Percentiles rank a stretch among this genome's conserved stretches.
Evolutionary conservation across 1,139 yeast species (phyloP).

Genomic region (Hanseniaspora uvarum): DNA sequence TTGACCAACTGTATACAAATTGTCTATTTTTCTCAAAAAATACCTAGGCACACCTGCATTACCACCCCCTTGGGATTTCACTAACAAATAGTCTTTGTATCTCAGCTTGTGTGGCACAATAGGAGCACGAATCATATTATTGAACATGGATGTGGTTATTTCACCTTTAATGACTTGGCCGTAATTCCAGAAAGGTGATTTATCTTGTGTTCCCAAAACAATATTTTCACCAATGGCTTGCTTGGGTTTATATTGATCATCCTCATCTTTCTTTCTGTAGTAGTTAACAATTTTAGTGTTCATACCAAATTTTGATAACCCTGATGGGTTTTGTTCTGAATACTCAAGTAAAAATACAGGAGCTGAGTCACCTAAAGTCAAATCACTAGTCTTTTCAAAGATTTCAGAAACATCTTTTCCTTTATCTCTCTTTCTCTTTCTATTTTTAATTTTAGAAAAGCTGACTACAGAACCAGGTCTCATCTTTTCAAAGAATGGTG

Average conservation of each 20-base stretch:
- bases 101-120: slow-evolving; percentile 74
- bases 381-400: slow-evolving; percentile 58
- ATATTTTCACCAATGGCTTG: slow-evolving; percentile 88
- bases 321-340: slow-evolving; percentile 79
- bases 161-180: slow-evolving; percentile 95
- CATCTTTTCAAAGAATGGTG: slow-evolving; percentile 48
- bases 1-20: slow-evolving; percentile 82
- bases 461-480: slow-evolving; percentile 69
- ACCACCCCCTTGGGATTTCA: slow-evolving; percentile 75
- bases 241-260: slow-evolving; percentile 80
- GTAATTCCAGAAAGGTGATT: slow-evolving; percentile 97
- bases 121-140: slow-evolving; percentile 87
- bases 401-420: slow-evolving; percentile 72
- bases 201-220: slow-evolving; percentile 86
- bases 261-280: slow-evolving; percentile 72
- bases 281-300: slow-evolving; percentile 87
- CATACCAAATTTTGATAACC: slow-evolving; percentile 87
- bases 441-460: slow-evolving; percentile 63
- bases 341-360: slow-evolving; percentile 73
- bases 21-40: slow-evolving; percentile 56
- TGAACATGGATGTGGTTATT: slow-evolving; percentile 85
- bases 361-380: slow-evolving; percentile 76
- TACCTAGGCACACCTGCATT: slow-evolving; percentile 38
- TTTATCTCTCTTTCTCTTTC: slow-evolving; percentile 83
- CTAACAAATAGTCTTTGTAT: slow-evolving; percentile 69